Evolutionary conservation across 192 early-diverging fungal species (phyloP), one percentile per base, ranked within the genome.

Genomic region (Linnemannia zychae): DNA sequence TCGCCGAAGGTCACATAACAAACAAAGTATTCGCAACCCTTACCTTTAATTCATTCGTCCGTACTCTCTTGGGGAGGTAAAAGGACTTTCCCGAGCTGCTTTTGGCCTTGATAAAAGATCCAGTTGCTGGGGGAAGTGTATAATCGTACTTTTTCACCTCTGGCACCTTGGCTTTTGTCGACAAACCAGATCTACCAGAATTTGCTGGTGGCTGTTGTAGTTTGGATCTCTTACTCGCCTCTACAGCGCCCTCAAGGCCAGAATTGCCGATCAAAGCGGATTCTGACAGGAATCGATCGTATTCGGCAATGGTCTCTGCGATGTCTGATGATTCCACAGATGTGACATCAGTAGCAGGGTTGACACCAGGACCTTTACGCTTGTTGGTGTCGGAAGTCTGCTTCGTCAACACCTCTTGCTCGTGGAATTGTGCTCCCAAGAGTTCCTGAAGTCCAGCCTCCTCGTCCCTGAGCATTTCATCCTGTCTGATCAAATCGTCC

Each of bases 41-140:
- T 78, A 75, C 79, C 69, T 79, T 84, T 9, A 44, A 46, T 33
- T 72, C 50, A 18, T 75, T 53, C 0, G 74, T 44, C 12, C 77
- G 74, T 18, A 81, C n/a, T 67, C 67, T 86, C 52, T 87, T 90
- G 28, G 86, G 71, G n/a, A 91, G 85, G 50, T 91, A 91, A 46
- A 91, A 75, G 44, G 67, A 74, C 44, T 80, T 67, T 17, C 90
- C 90, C 16, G 81, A 80, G 15, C 75, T 72, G 28, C 79, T 88
- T 7, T 36, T 88, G 15, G 87, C 89, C 0, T 74, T 84, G 36
- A 91, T 72, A 63, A 87, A 91, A 3, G 74, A 63, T 69, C 90
- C 88, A 11, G 89, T 88, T 13, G 40, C 67, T 22, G 90, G 90
- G 1, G 86, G 85, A n/a, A 83, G 71, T 3, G 75, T 84, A 60